Percentiles rank a stretch among this genome's conserved stretches.
Conservation (phyloP, 345 rosid genomes). For the Erysimum cheiranthoides region DNA sequence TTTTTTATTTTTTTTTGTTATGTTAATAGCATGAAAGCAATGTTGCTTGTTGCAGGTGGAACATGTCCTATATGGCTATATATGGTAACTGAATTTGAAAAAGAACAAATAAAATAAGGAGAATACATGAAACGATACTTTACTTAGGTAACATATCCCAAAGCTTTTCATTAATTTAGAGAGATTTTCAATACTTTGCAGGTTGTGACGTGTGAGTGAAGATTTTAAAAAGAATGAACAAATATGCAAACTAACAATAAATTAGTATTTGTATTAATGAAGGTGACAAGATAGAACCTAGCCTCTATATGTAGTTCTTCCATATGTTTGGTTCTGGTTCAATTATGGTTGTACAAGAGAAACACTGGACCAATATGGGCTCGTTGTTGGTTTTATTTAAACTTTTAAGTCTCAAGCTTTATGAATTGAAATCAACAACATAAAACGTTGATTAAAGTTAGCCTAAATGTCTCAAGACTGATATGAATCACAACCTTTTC, state of each 20-base stretch:
- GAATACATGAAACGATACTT: too few species aligned
- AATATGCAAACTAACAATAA: neutral
- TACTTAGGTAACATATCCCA: neutral
- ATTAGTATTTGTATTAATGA: neutral
- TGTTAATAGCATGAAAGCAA: constrained; percentile 1
- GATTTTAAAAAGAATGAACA: neutral
- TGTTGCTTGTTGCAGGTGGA: neutral
- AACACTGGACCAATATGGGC: neutral
- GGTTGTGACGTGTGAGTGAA: neutral
- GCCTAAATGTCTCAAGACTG: neutral
- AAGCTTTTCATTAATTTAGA: neutral
- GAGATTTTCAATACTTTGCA: neutral
- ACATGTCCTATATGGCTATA: neutral
- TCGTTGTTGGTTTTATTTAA: neutral
- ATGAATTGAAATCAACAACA: neutral
- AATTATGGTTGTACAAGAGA: neutral
- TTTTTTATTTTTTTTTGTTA: too few species aligned
- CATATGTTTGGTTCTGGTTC: neutral
- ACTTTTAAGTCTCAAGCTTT: neutral
- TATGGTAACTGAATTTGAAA: neutral
- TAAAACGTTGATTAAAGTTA: neutral
- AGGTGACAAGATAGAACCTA: neutral
- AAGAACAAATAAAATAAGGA: neutral
- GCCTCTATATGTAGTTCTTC: too few species aligned
- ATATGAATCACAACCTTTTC: neutral